phyloP scores from a whole-genome alignment of 2,329 filamentous ascomycete species.

The Sporothrix inflata region DNA sequence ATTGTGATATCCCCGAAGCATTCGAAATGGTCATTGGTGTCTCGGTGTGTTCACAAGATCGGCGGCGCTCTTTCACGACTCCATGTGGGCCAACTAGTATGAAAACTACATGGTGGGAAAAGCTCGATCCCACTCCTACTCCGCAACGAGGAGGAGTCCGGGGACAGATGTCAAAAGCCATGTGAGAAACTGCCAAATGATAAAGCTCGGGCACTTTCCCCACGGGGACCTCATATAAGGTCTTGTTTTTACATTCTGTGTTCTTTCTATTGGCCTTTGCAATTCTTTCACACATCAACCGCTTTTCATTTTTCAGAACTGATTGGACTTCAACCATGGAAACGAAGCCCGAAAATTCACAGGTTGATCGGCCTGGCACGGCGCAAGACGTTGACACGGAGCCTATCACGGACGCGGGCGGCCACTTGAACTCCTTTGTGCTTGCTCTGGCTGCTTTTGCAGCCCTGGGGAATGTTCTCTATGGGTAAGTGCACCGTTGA shows the following conservation, averaged over 20 bases:
- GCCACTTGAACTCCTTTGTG: background rate
- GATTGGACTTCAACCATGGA: background rate
- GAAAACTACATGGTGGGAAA: background rate
- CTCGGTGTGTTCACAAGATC: background rate
- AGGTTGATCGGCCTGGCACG: background rate
- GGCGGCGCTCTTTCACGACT: background rate
- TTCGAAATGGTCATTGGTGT: background rate
- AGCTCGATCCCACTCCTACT: background rate
- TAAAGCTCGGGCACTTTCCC: background rate
- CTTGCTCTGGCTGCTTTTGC: background rate
- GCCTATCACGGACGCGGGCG: background rate
- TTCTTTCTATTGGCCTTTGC: background rate
- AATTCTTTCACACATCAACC: background rate
- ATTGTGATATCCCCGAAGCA: background rate
- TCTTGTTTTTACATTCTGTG: background rate
- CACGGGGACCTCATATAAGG: background rate
- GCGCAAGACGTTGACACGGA: background rate
- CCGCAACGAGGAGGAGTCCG: background rate
- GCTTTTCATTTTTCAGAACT: background rate
- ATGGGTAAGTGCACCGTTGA: background rate
- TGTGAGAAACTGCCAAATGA: background rate
- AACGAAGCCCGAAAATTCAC: background rate
- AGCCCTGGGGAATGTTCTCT: background rate
- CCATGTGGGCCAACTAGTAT: constrained; percentile 2
- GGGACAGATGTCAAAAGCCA: background rate